Base-by-base conservation (phyloP, 805 yeast genomes). In the Saccharomyces jurei region DNA sequence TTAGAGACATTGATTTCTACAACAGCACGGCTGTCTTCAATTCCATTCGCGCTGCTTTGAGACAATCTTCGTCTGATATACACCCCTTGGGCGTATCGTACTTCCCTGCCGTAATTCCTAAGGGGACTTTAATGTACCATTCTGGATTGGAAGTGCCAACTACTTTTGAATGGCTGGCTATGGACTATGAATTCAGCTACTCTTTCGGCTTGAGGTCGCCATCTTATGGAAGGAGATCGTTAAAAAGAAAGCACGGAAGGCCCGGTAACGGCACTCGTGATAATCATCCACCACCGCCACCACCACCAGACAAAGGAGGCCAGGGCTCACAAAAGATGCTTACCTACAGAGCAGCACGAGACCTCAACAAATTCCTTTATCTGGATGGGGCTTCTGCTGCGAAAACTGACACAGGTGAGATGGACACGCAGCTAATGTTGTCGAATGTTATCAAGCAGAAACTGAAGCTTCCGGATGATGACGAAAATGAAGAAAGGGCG, bases 321-420 rank as follows among this genome's bases (percentile, higher is more conserved):
- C 29, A 28, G 17, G 27, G 32, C 41, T 29, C 32, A 21, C 41
- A 46, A 49, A 52, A 50, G 4, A 31, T 55, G 28, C 32, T 77
- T 57, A 80, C 86, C 0, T 81, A 81, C 58, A 68, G 72, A 56
- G 78, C 76, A 9, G 68, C 66, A 2, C 71, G 69, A 56, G 82
- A 85, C 3, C 64, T 83, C 51, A 74, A 73, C 57, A 77, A 73
- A 58, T 62, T 83, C 29, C 70, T 83, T 4, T 74, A 76, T 51
- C 63, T 83, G 14, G 87, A 83, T 57, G 88, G 88, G 5, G 86
- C 87, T 0, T 81, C 86, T 29, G 88, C 86, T n/a, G 81, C 86
- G 0, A 83, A 82, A 63, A 69, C 76, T 0, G 44, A 53, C 1
- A 74, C 81, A 1, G 87, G 87, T 4, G 83, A 80, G 61, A 81